Conservation (phyloP, 345 rosid species). For the Syzygium aromaticum region DNA sequence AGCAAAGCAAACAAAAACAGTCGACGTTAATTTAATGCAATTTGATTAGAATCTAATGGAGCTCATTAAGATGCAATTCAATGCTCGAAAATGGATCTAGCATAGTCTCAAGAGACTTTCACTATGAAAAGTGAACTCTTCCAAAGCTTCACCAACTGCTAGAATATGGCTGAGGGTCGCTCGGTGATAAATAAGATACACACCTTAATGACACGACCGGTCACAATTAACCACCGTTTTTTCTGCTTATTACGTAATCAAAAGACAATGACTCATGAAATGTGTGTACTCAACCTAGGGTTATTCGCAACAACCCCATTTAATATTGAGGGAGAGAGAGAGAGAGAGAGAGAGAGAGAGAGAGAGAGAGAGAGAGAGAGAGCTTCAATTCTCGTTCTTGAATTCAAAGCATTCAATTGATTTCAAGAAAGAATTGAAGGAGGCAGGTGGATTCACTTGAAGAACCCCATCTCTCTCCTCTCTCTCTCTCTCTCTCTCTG, state of each 20-base stretch:
- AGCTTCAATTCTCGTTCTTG: not conserved
- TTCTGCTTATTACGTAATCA: not conserved
- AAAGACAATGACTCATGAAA: not conserved
- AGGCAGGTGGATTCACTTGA: not conserved
- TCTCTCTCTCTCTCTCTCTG: not conserved
- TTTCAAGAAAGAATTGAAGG: not conserved
- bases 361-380: not conserved
- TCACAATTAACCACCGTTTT: not conserved
- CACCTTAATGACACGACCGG: not conserved
- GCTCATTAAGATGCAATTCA: not conserved
- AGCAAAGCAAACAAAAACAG: not conserved
- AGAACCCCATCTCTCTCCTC: not conserved
- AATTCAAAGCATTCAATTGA: not conserved
- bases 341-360: not conserved
- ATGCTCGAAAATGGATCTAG: not conserved
- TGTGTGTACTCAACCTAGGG: not conserved
- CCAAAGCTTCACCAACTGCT: not conserved
- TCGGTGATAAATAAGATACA: not conserved
- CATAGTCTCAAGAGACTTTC: not conserved
- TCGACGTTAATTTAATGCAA: not conserved
- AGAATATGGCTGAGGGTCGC: not conserved
- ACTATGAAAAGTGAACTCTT: not conserved
- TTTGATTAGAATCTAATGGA: not conserved
- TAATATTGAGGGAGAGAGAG: not conserved
- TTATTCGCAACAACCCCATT: not conserved